These are phyloP conservation scores for Bretziella fagacearum DNA, from an alignment of 2,329 filamentous ascomycete genomes.

Conservation along the genomic window DNA sequence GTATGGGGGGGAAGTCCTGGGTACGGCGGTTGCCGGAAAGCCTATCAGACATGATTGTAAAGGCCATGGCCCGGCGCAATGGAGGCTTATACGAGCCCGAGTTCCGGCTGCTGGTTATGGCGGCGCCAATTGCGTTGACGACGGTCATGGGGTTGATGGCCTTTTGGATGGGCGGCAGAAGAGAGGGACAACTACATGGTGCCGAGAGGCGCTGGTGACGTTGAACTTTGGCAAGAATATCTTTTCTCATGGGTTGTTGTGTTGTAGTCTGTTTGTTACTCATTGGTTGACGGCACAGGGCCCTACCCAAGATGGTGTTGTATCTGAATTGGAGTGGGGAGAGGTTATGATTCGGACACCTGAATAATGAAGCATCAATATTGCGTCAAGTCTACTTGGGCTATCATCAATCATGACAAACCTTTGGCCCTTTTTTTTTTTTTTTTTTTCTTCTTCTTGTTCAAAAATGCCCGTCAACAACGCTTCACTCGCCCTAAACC, in stretches of 20 bases:
- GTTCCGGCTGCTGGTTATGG: conserved; percentile 79
- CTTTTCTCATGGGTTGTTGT: conserved; percentile 72
- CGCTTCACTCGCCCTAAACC: conserved; percentile 54
- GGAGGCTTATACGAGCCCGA: conserved; percentile 93
- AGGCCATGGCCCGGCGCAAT: conserved; percentile 65
- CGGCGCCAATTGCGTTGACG: conserved; percentile 55
- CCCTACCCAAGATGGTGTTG: conserved; percentile 59
- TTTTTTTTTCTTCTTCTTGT: not conserved
- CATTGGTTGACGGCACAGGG: conserved; percentile 65
- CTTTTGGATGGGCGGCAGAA: conserved; percentile 82
- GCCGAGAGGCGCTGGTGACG: conserved; percentile 86
- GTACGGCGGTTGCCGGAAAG: conserved; percentile 52
- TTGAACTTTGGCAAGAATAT: conserved; percentile 92
- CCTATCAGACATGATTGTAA: conserved; percentile 71
- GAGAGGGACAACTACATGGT: conserved; percentile 69
- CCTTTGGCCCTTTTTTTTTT: not conserved
- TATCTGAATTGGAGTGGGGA: conserved; percentile 65
- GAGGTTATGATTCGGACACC: too few species aligned
- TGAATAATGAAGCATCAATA: too few species aligned
- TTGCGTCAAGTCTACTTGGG: too few species aligned
- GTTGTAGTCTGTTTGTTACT: conserved; percentile 80
- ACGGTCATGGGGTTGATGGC: conserved; percentile 82
- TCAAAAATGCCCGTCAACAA: conserved; percentile 29
- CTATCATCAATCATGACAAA: not conserved
- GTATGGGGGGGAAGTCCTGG: conserved; percentile 73